These are phyloP conservation scores for Suillus spraguei DNA, from an alignment of 768 basidiomycete species.

Conservation along the genomic window DNA sequence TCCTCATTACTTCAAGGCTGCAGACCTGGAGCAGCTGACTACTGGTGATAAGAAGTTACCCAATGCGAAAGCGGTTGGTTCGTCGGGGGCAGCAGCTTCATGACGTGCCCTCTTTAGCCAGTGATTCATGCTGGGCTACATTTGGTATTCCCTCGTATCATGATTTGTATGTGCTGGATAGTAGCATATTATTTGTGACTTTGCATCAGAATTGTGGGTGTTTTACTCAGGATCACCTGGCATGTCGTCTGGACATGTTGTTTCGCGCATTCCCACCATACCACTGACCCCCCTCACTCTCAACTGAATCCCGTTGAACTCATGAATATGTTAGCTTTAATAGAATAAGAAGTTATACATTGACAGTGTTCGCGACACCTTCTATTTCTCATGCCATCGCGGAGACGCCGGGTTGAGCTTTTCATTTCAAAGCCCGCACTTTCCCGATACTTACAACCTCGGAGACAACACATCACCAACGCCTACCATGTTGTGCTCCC, in stretches of 20 bases:
- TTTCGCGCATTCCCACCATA: neutral
- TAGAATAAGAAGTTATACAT: neutral
- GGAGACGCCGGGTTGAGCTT: constrained; percentile 10
- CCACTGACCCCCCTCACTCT: neutral
- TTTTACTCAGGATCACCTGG: neutral
- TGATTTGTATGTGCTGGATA: neutral
- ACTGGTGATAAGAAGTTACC: constrained; percentile 93
- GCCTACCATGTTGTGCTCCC: constrained; percentile 57
- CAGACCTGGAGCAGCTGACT: constrained; percentile 78
- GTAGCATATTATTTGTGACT: neutral
- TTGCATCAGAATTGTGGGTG: neutral
- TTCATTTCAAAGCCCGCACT: constrained; percentile 9
- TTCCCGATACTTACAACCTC: constrained; percentile 6
- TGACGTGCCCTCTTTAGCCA: neutral
- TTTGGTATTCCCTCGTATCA: neutral
- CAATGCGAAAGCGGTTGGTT: constrained; percentile 68
- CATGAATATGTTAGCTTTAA: neutral
- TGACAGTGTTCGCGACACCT: neutral
- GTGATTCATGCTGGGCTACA: neutral
- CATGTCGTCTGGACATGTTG: neutral
- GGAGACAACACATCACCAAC: constrained; percentile 1
- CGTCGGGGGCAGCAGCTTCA: constrained; percentile 21
- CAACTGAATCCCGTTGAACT: neutral
- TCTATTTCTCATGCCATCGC: neutral
- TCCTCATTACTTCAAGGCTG: constrained; percentile 93